phyloP scores from a whole-genome alignment of 257 asterid species.

The Craterostigma plantagineum region DNA sequence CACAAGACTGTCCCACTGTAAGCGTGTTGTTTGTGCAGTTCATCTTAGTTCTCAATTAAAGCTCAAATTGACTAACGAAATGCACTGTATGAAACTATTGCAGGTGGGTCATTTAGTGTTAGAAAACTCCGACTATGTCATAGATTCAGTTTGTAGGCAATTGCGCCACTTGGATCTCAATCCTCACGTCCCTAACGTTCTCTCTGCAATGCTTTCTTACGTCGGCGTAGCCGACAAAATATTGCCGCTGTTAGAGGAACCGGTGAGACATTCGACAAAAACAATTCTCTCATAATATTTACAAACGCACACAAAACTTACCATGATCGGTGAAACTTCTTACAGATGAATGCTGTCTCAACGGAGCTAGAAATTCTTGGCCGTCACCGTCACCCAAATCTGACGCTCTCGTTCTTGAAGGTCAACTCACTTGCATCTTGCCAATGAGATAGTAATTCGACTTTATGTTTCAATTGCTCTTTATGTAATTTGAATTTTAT shows the following conservation, averaged over 20 bases:
- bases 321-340: background rate
- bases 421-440: conserved; percentile 11
- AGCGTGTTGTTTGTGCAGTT: conserved; percentile 22
- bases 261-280: conserved; percentile 29
- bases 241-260: conserved; percentile 91
- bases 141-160: conserved; percentile 84
- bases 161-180: conserved; percentile 82
- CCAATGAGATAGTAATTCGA: background rate
- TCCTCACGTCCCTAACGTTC: conserved; percentile 86
- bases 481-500: conserved; percentile 2
- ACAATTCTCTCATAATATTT: background rate
- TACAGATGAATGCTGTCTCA: conserved; percentile 83
- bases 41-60: background rate
- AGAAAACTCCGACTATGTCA: conserved; percentile 74
- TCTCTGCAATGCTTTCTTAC: conserved; percentile 81
- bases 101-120: conserved; percentile 94
- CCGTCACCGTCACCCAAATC: conserved; percentile 75
- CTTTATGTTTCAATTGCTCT: background rate
- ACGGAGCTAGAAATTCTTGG: conserved; percentile 90
- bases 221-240: conserved; percentile 75
- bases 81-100: conserved; percentile 19
- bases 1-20: conserved; percentile 61
- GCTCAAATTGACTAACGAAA: too few species aligned
- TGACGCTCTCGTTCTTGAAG: conserved; percentile 85
- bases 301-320: too few species aligned